Base-by-base conservation (phyloP, 1,139 yeast species). In the Yamadazyma spencermartinsiae region DNA sequence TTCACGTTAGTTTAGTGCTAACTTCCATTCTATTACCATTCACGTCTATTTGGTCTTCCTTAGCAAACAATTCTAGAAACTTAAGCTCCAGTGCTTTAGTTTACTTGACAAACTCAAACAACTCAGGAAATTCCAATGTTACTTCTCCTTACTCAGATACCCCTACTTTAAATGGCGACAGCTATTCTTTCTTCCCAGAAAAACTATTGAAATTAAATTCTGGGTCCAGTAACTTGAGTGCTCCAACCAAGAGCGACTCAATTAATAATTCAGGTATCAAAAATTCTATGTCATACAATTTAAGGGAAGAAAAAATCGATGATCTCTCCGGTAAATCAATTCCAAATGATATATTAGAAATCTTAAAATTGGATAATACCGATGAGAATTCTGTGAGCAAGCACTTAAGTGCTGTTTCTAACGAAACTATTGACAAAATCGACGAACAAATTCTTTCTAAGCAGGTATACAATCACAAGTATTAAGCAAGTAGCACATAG, bases 11-110 rank as follows among this genome's bases (percentile, higher is more conserved):
- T 36, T 42, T 59, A 14, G 48, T 68, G 13, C 40, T 70, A 4
- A 61, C 65, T 11, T 84, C 84, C 0, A 55, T 86, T 24, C 83
- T 89, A 7, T 66, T 89, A 39, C 97, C 97, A 1, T 63, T 89
- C 36, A 80, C 95, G 0, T 80, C 96, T 0, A 75, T 88, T 73
- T 89, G 97, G 97, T 95, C 96, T 1, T 61, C 76, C 3, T 61
- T 81, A n/a, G 72, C 80, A 2, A 79, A 78, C 48, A 73, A 72
- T 38, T 39, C 53, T 16, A 40, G 51, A 31, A 31, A 20, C 17
- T 33, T 46, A 10, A 18, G 37, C 3, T 13, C 41, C 12, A 19
- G 39, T 28, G 36, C 44, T 15, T 45, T 47, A 3, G 42, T 39
- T n/a, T 41, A 37, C 16, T 41, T 46, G 31, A 35, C 50, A 2